Base-by-base conservation (phyloP, 2,329 filamentous ascomycete genomes). In the Stemphylium vesicarium region DNA sequence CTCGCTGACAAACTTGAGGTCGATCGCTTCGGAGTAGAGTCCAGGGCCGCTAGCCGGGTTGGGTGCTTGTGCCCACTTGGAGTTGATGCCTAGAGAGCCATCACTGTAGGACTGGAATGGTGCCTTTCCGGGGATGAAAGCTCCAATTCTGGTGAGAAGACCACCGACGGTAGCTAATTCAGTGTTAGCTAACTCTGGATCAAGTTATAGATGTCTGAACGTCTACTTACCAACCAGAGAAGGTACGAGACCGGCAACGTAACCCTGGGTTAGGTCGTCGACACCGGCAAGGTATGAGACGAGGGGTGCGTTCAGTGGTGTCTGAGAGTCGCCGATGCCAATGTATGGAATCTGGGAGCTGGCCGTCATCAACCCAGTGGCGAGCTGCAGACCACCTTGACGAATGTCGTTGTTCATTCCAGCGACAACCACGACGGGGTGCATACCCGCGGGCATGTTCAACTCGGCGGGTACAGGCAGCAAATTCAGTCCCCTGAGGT, bases 1-100 rank as follows among this genome's bases (percentile, higher is more conserved):
- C n/a, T 46, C 31, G 18, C 36, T 56, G 31, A 40, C 41, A 33
- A 61, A 59, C 37, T 50, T 51, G 11, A 61, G 13, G 36, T 61
- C 52, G 12, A 53, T 18, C 7, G 56, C 56, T 37, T 53, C 56
- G 4, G 46, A 42, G 35, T 60, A 60, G 9, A 54, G 15, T 5
- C 49, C 49, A n/a, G 57, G 45, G 4, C 53, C 53, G n/a, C 43
- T 47, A 4, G 22, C 32, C 1, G 48, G 53, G 20, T 56, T 59
- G 22, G 56, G 52, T 11, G 37, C 32, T 26, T 45, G 38, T 11
- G 47, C 51, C 56, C 52, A 55, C 13, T 56, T 59, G 12, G 53
- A 48, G 40, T 52, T 56, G 38, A 45, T 40, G 15, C 48, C 43
- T 12, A 51, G 13, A 4, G 41, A 41, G 13, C 53, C 53, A 26